A percentile compares a stretch with the other conserved stretches of the same genome.
Conservation (phyloP, 1,284 basidiomycete species). For the Coniophora puteana region DNA sequence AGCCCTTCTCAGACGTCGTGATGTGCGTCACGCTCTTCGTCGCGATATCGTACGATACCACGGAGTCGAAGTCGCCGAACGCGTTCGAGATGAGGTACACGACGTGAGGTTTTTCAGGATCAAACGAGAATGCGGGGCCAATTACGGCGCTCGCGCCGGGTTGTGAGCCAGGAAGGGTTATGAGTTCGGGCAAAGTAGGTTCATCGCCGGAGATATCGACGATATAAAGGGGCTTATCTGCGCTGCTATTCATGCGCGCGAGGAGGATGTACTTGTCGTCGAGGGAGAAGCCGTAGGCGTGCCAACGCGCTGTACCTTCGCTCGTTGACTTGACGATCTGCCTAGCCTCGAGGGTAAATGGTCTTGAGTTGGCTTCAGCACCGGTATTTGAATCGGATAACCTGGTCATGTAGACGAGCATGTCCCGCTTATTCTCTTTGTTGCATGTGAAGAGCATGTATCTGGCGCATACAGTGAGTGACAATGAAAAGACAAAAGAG, state of each 20-base stretch:
- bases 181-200: conserved; percentile 19
- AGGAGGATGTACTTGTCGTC: conserved; percentile 32
- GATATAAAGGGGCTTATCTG: conserved; percentile 26
- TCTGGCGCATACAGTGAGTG: conserved; percentile 16
- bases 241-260: conserved; percentile 20
- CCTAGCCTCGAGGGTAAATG: conserved; percentile 26
- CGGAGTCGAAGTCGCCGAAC: conserved; percentile 30
- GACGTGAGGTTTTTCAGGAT: conserved; percentile 21
- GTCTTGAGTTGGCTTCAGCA: conserved; percentile 16
- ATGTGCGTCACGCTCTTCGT: conserved; percentile 26
- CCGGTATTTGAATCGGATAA: conserved; percentile 26
- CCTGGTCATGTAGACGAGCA: conserved; percentile 27
- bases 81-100: conserved; percentile 30
- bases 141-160: conserved; percentile 19
- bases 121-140: conserved; percentile 23
- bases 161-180: conserved; percentile 26
- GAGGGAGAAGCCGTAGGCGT: conserved; percentile 25
- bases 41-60: conserved; percentile 29
- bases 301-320: conserved; percentile 26
- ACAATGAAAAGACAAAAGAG: background rate
- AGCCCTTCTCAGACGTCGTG: conserved; percentile 26
- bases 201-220: conserved; percentile 28
- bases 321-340: conserved; percentile 26
- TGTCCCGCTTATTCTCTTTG: conserved; percentile 33
- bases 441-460: conserved; percentile 33